Conservation (phyloP, 2,329 filamentous ascomycete genomes). For the Furcasterigmium sp. region DNA sequence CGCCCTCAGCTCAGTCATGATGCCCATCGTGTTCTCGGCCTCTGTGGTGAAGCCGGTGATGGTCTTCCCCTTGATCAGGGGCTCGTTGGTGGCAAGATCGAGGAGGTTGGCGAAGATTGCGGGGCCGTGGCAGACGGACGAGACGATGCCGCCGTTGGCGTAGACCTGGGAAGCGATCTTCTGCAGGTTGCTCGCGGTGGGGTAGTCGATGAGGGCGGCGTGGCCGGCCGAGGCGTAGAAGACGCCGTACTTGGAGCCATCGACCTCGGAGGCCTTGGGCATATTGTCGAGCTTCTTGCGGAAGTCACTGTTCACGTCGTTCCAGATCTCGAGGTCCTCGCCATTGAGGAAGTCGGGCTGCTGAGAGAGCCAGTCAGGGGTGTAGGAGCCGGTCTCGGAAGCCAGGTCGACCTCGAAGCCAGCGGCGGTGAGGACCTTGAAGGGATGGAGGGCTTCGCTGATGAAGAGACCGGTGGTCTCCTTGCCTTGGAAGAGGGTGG, state of each 20-base stretch:
- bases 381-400: slow-evolving; percentile 38
- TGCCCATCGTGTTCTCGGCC: slow-evolving; percentile 26
- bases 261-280: slow-evolving; percentile 27
- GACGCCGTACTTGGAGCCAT: slow-evolving; percentile 24
- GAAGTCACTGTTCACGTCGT: slow-evolving; percentile 34
- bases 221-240: slow-evolving; percentile 38
- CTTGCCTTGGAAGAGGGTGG: slow-evolving; percentile 31
- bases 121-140: slow-evolving; percentile 33
- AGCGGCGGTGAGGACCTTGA: slow-evolving; percentile 34
- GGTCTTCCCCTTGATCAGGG: slow-evolving; percentile 28
- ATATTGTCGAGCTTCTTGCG: slow-evolving; percentile 37
- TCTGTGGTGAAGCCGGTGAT: slow-evolving; percentile 34
- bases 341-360: slow-evolving; percentile 34
- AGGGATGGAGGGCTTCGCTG: slow-evolving; percentile 41
- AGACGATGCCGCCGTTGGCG: slow-evolving; percentile 32
- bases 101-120: slow-evolving; percentile 29
- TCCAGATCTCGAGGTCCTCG: slow-evolving; percentile 30
- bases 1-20: slow-evolving; percentile 22
- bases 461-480: slow-evolving; percentile 39
- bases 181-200: slow-evolving; percentile 32
- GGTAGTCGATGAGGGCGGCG: slow-evolving; percentile 40
- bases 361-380: slow-evolving; percentile 36
- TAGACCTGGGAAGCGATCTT: slow-evolving; percentile 33
- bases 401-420: slow-evolving; percentile 42
- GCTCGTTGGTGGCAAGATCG: slow-evolving; percentile 24